phyloP scores from a whole-genome alignment of 2,329 filamentous ascomycete genomes.

The Falciphora oryzae region DNA sequence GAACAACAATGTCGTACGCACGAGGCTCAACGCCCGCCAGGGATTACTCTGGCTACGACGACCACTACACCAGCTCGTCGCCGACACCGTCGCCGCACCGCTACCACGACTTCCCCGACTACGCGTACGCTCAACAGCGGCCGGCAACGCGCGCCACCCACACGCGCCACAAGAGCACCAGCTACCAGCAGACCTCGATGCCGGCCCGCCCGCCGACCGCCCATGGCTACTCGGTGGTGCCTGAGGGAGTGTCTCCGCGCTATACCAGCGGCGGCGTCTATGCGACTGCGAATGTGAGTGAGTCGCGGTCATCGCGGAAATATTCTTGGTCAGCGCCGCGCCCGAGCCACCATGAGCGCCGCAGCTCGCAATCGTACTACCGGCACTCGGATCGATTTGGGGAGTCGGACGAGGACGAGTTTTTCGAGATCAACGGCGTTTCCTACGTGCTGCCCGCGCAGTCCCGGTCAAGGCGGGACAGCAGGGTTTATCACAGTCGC shows the following conservation, averaged over 20 bases:
- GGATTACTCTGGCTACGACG: slow-evolving; percentile 48
- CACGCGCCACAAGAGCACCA: slow-evolving; percentile 38
- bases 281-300: slow-evolving; percentile 62
- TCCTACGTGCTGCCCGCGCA: slow-evolving; percentile 48
- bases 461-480: slow-evolving; percentile 38
- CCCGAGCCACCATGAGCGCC: slow-evolving; percentile 44
- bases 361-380: slow-evolving; percentile 52
- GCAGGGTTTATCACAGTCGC: slow-evolving; percentile 6
- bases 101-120: slow-evolving; percentile 34
- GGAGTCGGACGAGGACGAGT: slow-evolving; percentile 61
- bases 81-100: slow-evolving; percentile 51
- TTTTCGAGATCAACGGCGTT: slow-evolving; percentile 47
- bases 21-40: slow-evolving; percentile 43
- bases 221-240: neutral
- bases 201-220: slow-evolving; percentile 40
- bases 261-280: slow-evolving; percentile 59
- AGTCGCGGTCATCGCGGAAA: slow-evolving; percentile 40
- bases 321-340: slow-evolving; percentile 40
- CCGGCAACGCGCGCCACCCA: slow-evolving; percentile 47
- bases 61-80: slow-evolving; percentile 47
- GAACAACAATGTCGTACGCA: slow-evolving; percentile 33
- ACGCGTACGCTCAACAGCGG: slow-evolving; percentile 37
- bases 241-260: slow-evolving; percentile 42
- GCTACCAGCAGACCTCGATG: slow-evolving; percentile 28
- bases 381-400: slow-evolving; percentile 53